phyloP scores from a whole-genome alignment of 75 land plant genomes.

The Cunninghamia lanceolata region DNA sequence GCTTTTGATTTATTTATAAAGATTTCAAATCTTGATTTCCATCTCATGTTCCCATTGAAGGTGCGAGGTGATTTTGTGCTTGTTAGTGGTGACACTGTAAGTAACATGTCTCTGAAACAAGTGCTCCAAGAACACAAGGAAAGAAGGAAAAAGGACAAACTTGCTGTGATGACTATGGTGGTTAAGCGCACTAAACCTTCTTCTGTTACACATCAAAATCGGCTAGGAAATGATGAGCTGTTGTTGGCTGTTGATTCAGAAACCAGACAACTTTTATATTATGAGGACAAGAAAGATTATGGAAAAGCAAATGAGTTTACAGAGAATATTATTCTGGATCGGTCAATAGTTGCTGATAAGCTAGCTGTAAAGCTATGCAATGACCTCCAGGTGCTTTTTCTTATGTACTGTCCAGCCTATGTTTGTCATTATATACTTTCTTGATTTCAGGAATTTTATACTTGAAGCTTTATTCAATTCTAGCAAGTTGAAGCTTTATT shows the following conservation, averaged over 20 bases:
- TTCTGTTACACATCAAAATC: conserved; percentile 64
- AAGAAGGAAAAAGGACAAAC: conserved; percentile 76
- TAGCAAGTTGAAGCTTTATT: neutral
- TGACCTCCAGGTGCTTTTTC: conserved; percentile 62
- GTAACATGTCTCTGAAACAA: conserved; percentile 80
- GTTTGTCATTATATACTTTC: neutral
- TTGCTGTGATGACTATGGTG: conserved; percentile 97
- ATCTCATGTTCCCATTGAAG: conserved; percentile 31
- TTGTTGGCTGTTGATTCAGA: conserved; percentile 78
- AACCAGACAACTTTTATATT: conserved; percentile 78
- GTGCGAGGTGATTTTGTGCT: conserved; percentile 92
- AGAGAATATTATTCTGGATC: conserved; percentile 59
- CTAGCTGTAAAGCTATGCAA: conserved; percentile 54
- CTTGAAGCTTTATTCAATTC: neutral
- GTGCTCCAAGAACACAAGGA: conserved; percentile 87
- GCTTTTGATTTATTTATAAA: conserved; percentile 1
- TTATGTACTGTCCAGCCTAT: neutral
- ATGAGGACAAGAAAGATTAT: conserved; percentile 52
- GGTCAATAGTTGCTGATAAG: conserved; percentile 44
- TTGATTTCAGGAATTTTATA: neutral
- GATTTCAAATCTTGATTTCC: conserved; percentile 3
- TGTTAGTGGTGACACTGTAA: conserved; percentile 90
- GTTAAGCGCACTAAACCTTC: conserved; percentile 72
- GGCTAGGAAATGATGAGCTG: conserved; percentile 92
- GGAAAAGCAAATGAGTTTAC: conserved; percentile 23